Conservation (phyloP, 768 basidiomycete species). For the Lactarius akahatsu region DNA sequence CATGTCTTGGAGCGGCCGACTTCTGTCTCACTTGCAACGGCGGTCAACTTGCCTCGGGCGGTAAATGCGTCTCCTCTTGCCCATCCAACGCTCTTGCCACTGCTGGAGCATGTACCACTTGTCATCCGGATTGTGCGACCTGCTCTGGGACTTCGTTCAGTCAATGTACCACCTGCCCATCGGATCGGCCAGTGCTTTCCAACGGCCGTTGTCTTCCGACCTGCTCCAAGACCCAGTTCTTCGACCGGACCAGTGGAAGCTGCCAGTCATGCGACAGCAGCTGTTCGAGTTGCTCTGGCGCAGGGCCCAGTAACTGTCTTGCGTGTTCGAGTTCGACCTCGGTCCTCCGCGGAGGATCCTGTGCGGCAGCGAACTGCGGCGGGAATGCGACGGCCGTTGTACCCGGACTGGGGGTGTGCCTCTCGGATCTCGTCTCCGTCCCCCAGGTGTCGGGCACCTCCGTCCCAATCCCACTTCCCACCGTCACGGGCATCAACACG, state of each 20-base stretch:
- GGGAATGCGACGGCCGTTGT: constrained; percentile 53
- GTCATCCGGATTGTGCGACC: constrained; percentile 84
- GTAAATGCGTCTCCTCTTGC: constrained; percentile 74
- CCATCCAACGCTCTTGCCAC: constrained; percentile 70
- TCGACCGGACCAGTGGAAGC: constrained; percentile 59
- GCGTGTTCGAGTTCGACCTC: constrained; percentile 65
- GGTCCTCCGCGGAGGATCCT: constrained; percentile 65
- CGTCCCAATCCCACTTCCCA: constrained; percentile 47
- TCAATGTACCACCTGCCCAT: constrained; percentile 72
- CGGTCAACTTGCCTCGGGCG: constrained; percentile 63
- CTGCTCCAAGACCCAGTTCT: constrained; percentile 70
- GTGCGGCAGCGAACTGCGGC: constrained; percentile 58
- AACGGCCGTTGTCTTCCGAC: constrained; percentile 78
- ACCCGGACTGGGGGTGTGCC: constrained; percentile 72
- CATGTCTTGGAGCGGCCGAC: constrained; percentile 63
- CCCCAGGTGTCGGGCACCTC: constrained; percentile 47
- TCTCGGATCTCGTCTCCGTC: constrained; percentile 67
- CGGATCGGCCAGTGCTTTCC: constrained; percentile 66
- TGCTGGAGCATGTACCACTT: constrained; percentile 64
- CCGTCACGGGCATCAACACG: constrained; percentile 56
- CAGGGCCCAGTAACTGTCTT: constrained; percentile 67
- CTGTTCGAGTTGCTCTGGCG: constrained; percentile 75
- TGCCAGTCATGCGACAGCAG: constrained; percentile 74
- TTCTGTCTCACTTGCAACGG: constrained; percentile 75
- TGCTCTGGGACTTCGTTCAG: constrained; percentile 78